Evolutionary conservation across 257 asterid genomes (phyloP).

Genomic region (Solanum verrucosum): DNA sequence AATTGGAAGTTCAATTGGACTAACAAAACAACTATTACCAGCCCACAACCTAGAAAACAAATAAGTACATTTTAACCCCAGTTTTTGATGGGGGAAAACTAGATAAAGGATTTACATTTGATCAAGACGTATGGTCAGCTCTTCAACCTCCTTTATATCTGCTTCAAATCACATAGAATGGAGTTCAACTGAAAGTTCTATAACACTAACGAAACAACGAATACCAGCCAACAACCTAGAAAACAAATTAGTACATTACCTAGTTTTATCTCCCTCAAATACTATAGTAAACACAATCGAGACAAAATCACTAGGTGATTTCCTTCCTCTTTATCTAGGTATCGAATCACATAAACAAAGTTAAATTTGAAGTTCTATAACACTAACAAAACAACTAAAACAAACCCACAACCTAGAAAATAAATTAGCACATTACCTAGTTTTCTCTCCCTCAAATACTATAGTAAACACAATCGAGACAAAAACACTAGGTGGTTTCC

Average conservation of each 20-base stretch:
- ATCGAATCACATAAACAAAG: background rate
- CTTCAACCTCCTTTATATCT: background rate
- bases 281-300: background rate
- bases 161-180: background rate
- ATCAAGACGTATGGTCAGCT: background rate
- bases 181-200: background rate
- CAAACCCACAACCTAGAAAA: background rate
- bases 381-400: background rate
- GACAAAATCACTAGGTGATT: background rate
- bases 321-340: background rate
- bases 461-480: background rate
- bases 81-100: background rate
- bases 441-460: too few relatives aligned
- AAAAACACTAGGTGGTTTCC: background rate
- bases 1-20: background rate
- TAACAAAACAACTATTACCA: background rate
- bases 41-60: background rate
- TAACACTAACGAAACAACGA: background rate
- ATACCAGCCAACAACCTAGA: background rate
- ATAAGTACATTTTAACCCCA: background rate
- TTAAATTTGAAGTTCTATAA: background rate
- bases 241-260: background rate
- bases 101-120: conserved; percentile 17
- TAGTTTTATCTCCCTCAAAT: background rate
- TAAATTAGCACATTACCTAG: background rate